Conservation (phyloP, 495 filamentous ascomycete species). For the Xylaria bambusicola region DNA sequence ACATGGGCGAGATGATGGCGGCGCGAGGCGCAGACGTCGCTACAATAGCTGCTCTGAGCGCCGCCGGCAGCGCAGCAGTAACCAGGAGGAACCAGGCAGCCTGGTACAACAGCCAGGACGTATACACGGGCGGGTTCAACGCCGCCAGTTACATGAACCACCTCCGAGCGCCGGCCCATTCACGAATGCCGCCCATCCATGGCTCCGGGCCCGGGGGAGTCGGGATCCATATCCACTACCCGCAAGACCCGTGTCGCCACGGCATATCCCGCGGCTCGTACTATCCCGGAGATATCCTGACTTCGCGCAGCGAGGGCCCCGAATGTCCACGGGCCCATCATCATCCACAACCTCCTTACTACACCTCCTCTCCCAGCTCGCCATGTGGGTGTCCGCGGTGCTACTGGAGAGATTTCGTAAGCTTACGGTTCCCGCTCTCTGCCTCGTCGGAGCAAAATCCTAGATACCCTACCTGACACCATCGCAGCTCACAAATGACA, state of each 20-base stretch:
- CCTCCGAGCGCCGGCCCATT: constrained; percentile 8
- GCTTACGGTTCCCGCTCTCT: constrained; percentile 9
- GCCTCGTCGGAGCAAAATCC: background rate
- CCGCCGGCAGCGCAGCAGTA: background rate
- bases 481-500: constrained; percentile 26
- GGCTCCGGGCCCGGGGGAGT: background rate
- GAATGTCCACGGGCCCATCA: background rate
- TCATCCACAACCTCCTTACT: constrained; percentile 12
- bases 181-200: background rate
- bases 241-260: constrained; percentile 4
- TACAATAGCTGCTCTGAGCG: background rate
- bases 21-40: background rate
- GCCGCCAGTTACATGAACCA: constrained; percentile 18
- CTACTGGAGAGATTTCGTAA: constrained; percentile 31
- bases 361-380: constrained; percentile 17
- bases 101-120: background rate
- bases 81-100: background rate
- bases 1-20: background rate
- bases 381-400: constrained; percentile 20
- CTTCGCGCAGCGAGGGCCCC: background rate
- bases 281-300: background rate
- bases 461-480: background rate
- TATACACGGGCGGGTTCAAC: background rate
- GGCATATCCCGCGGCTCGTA: background rate
- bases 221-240: constrained; percentile 16